These are phyloP conservation scores for Alloteropsis angusta DNA, from an alignment of 202 grass and related monocot species.

Conservation along the genomic window DNA sequence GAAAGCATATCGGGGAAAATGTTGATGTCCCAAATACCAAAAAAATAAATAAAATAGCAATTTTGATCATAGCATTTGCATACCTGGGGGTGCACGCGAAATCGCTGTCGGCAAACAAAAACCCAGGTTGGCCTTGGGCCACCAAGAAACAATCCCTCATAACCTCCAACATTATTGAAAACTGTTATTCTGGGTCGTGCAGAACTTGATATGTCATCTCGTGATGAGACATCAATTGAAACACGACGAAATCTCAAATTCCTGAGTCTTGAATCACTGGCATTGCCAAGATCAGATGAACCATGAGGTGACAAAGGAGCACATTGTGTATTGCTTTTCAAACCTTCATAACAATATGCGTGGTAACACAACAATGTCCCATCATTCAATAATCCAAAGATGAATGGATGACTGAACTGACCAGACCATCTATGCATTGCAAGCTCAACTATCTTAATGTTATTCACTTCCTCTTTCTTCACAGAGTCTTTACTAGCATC, in stretches of 20 bases:
- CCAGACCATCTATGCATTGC: constrained; percentile 90
- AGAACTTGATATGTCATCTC: constrained; percentile 52
- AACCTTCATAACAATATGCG: constrained; percentile 60
- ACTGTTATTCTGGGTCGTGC: constrained; percentile 63
- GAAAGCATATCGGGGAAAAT: not conserved
- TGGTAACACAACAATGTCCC: constrained; percentile 88
- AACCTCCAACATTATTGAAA: constrained; percentile 88
- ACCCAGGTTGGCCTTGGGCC: constrained; percentile 80
- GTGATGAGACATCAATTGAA: constrained; percentile 46
- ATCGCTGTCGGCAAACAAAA: constrained; percentile 83
- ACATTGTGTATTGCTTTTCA: constrained; percentile 29
- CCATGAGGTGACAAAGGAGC: constrained; percentile 31
- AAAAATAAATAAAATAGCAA: not conserved
- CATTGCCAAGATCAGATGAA: constrained; percentile 31
- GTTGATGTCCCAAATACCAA: not conserved
- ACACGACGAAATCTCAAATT: constrained; percentile 83
- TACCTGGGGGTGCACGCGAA: constrained; percentile 89
- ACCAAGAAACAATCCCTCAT: constrained; percentile 81
- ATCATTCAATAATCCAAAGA: constrained; percentile 84
- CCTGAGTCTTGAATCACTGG: constrained; percentile 49
- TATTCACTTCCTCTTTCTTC: constrained; percentile 55
- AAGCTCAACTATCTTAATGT: constrained; percentile 69
- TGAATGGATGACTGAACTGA: constrained; percentile 65
- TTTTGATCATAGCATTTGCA: not conserved
- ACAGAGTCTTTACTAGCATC: constrained; percentile 32